Evolutionary conservation across 163 green algal species (phyloP).

Genomic region (Chlamydomonas reinhardtii): DNA sequence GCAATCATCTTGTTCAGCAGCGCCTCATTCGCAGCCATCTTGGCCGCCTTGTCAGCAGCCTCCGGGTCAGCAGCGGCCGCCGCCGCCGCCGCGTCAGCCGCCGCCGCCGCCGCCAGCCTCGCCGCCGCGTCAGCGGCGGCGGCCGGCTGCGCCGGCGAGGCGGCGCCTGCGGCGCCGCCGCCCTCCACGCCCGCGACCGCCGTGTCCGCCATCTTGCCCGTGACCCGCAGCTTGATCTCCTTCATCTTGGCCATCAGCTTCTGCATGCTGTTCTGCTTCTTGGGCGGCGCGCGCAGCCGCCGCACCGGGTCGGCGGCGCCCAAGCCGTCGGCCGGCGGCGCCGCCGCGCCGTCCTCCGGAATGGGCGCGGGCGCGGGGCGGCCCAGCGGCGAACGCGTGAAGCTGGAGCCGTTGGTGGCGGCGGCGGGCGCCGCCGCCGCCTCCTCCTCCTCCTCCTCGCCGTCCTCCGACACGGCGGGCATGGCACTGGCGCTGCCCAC

Average conservation of each 20-base stretch:
- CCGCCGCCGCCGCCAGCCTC: background rate
- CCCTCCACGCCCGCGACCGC: background rate
- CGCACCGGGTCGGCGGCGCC: conserved; percentile 14
- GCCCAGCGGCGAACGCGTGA: conserved; percentile 23
- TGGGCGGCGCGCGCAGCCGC: conserved; percentile 45
- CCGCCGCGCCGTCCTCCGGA: conserved; percentile 19
- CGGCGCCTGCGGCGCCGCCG: background rate
- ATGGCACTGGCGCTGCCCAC: conserved; percentile 18
- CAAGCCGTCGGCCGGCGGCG: background rate
- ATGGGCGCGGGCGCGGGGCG: background rate
- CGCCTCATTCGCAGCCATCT: conserved; percentile 51
- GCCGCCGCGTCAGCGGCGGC: background rate
- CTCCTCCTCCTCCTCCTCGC: conserved; percentile 45
- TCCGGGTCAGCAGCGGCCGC: background rate
- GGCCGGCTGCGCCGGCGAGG: background rate
- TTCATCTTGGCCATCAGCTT: conserved; percentile 68
- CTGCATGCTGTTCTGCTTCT: conserved; percentile 61
- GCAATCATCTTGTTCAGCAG: conserved; percentile 55
- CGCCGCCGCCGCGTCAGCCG: background rate
- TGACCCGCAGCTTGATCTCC: conserved; percentile 61
- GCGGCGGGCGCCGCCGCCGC: background rate
- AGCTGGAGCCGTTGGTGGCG: background rate
- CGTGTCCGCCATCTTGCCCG: conserved; percentile 32
- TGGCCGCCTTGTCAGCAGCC: conserved; percentile 6
- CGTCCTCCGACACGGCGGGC: conserved; percentile 46